A percentile compares a stretch with the other conserved stretches of the same genome.
These are phyloP conservation scores for Ogataea trehaloabstinens DNA, from an alignment of 805 yeast species.

Conservation along the genomic window DNA sequence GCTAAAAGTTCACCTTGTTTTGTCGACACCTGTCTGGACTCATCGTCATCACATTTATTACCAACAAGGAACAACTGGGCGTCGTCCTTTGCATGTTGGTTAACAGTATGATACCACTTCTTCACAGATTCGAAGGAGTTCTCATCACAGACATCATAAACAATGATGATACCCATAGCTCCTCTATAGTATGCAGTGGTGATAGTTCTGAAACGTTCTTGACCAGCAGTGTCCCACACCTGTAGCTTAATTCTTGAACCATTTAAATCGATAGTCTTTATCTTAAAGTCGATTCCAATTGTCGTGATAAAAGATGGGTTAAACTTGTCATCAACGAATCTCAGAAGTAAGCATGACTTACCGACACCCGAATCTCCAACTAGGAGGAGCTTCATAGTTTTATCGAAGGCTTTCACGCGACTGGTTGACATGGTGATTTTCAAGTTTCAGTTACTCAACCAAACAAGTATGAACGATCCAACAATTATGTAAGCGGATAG, in stretches of 20 bases:
- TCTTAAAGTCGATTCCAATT: conserved; percentile 97
- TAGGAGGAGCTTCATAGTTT: conserved; percentile 85
- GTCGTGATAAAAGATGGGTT: conserved; percentile 96
- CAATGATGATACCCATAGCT: conserved; percentile 82
- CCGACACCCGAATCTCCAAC: conserved; percentile 94
- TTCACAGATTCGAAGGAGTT: conserved; percentile 90
- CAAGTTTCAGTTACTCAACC: no score
- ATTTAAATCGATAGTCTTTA: conserved; percentile 90
- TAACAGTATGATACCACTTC: conserved; percentile 93
- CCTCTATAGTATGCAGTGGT: conserved; percentile 92
- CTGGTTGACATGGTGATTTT: conserved; percentile 46
- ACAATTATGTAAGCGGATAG: no score
- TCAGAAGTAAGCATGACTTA: conserved; percentile 81
- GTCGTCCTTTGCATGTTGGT: conserved; percentile 94
- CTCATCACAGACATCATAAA: conserved; percentile 83
- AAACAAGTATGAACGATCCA: no score
- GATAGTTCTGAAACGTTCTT: conserved; percentile 91
- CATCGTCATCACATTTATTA: conserved; percentile 90
- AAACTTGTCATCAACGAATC: conserved; percentile 95
- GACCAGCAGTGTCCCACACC: conserved; percentile 98
- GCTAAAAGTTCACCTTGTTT: conserved; percentile 94
- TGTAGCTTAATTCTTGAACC: conserved; percentile 93
- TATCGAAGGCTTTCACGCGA: conserved; percentile 75
- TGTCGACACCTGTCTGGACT: conserved; percentile 77
- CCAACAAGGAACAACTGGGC: conserved; percentile 94